Evolutionary conservation across 176 grass and related monocot species (phyloP), one percentile per base, ranked within the genome.

Genomic region (Triticum monococcum): DNA sequence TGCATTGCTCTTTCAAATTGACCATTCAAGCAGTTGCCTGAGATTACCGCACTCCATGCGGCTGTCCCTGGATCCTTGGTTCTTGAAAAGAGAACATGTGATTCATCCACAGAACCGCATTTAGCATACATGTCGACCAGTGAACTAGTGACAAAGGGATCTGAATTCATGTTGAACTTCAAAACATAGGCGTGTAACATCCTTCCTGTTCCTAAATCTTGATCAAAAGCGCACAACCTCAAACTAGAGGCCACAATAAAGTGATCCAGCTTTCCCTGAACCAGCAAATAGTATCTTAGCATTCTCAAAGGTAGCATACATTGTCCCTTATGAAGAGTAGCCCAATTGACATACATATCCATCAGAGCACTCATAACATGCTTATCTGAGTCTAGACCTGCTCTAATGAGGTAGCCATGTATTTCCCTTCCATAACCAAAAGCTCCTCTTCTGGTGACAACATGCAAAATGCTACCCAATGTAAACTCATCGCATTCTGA

Each of bases 51-150:
- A 30, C 85, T 92, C 90, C 90, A 92, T 57, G n/a, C 73, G 2
- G 86, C 93, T 20, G 79, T 90, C 35, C 63, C 28, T 20, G 77
- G 90, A 82, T 90, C 41, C 61, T 75, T 88, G 24, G 43, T 90
- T 86, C 65, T 82, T 31, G 84, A 84, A 64, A 95, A 92, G 22
- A 95, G 73, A 12, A 82, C 6, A 79, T 64, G 36, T 79, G 87
- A 87, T 83, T 91, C 87, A 62, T 92, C 81, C 41, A 95, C 12
- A 64, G 79, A 84, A 40, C 84, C 72, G 7, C 85, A 95, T 84
- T 92, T 95, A 64, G 85, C 80, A 88, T 95, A 95, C 90, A 95
- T 90, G 23, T 88, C 87, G 28, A 95, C 48, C 68, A 95, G 41
- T 28, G 87, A 92, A 77, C 84, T 92, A 57, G 75, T 83, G 56